Evolutionary conservation across 2,329 filamentous ascomycete species (phyloP), one percentile per base, ranked within the genome.

Genomic region (Ascochyta fabae): DNA sequence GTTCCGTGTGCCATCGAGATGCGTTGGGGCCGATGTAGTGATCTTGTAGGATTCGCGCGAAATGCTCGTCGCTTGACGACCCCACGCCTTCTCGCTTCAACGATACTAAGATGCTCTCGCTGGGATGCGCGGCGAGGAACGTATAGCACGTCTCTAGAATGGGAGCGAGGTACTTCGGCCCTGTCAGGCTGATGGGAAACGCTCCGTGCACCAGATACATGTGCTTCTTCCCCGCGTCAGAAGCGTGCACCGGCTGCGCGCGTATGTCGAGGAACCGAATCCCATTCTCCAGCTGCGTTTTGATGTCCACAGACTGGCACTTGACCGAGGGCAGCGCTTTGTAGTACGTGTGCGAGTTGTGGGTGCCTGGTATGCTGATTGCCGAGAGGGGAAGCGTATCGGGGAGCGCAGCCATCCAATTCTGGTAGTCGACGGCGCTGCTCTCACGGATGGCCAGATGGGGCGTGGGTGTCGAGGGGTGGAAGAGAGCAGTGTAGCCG

Each of bases 241-340:
- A 79, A 1, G 85, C 81, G 48, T 80, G 80, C 27, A 83, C 80
- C 1, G 86, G 86, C 66, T 90, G 88, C 1, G 97, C 89, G 47
- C 95, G 88, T 59, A 99, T 86, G 73, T 99, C 95, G 64, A 99
- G 87, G 81, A 97, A 98, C 47, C 95, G 91, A 41, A 98, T 89
- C 26, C 95, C 95, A 72, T 96, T 94, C 53, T 87, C 82, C 26
- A 99, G 86, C 77, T 99, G 95, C 48, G 88, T 86, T 44, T 82
- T 81, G 5, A 96, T 83, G 58, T 85, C 81, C 16, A 93, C 91
- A 31, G 90, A 88, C 78, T 99, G 95, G 76, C 95, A 98, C 35
- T 95, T 89, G 34, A 98, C 95, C 1, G 92, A 96, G 1, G 95
- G 95, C 5, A 97, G 84, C 12, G 95, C 93, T 44, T 86, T 84